Evolutionary conservation across 768 basidiomycete genomes (phyloP).

Genomic region (Mycena pura): DNA sequence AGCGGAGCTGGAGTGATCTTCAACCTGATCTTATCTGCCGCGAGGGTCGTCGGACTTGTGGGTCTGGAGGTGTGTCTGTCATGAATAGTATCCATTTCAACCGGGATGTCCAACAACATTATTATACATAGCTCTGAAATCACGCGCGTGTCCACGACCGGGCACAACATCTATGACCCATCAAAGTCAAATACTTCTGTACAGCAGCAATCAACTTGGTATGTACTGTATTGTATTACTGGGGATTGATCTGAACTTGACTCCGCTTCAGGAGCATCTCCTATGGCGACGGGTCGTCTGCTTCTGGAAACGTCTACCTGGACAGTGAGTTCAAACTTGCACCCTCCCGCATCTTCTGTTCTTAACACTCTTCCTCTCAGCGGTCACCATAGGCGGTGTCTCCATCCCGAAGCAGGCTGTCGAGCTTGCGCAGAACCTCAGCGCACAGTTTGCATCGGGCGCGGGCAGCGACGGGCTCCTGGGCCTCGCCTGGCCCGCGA

Average conservation of each 20-base stretch:
- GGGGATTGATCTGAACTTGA: neutral
- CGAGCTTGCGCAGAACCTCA: constrained; percentile 44
- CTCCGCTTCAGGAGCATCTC: constrained; percentile 29
- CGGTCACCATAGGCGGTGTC: constrained; percentile 32
- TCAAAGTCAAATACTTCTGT: constrained; percentile 30
- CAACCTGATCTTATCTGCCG: neutral
- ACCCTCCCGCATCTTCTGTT: neutral
- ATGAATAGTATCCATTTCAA: neutral
- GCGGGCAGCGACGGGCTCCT: constrained; percentile 45
- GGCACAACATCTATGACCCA: constrained; percentile 34
- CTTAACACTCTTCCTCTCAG: neutral
- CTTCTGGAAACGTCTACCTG: constrained; percentile 34
- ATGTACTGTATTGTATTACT: neutral
- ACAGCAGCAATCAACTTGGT: constrained; percentile 27
- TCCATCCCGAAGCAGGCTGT: constrained; percentile 42
- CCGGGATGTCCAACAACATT: constrained; percentile 1
- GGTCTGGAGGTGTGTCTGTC: constrained; percentile 22
- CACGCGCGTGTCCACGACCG: constrained; percentile 17
- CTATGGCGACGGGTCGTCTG: constrained; percentile 34
- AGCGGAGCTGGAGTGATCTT: neutral
- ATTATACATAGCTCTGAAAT: constrained; percentile 32
- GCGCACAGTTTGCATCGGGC: constrained; percentile 40
- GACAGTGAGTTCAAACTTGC: constrained; percentile 28
- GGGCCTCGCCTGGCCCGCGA: constrained; percentile 43
- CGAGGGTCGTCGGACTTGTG: constrained; percentile 24